Percentiles rank a stretch among this genome's conserved stretches.
Evolutionary conservation across 2,329 filamentous ascomycete species (phyloP).

Genomic region (Zasmidium citrigriseum): DNA sequence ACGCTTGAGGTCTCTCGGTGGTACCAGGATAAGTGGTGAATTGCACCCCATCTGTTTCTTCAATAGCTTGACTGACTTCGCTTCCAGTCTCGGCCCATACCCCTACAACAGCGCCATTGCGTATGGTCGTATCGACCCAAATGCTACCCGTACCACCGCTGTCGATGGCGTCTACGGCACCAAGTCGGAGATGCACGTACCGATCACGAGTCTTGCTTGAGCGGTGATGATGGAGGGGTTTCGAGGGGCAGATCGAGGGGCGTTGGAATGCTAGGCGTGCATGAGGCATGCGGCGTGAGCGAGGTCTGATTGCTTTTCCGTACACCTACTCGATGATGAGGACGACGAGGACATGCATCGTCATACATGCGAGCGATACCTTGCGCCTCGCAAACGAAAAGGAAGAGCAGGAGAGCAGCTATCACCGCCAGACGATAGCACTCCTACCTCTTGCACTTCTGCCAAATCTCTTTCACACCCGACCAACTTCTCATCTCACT

Average conservation of each 20-base stretch:
- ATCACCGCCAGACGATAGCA: too few relatives aligned
- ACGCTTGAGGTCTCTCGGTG: conserved; percentile 21
- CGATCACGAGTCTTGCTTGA: conserved; percentile 19
- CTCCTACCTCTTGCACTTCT: too few relatives aligned
- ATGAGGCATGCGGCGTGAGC: neutral
- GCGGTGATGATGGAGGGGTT: neutral
- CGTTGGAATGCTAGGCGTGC: neutral
- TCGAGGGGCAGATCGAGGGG: neutral
- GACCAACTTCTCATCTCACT: too few relatives aligned
- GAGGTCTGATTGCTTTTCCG: neutral
- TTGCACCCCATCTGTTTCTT: neutral
- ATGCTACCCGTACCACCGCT: conserved; percentile 15
- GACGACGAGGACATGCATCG: neutral
- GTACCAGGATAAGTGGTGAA: conserved; percentile 27
- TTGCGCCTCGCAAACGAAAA: too few relatives aligned
- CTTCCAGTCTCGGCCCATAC: conserved; percentile 16
- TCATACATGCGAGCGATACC: neutral
- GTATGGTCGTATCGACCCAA: conserved; percentile 18
- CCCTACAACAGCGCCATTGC: conserved; percentile 27
- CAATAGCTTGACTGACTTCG: conserved; percentile 2
- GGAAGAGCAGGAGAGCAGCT: too few relatives aligned
- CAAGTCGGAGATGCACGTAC: conserved; percentile 17
- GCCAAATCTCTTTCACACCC: too few relatives aligned
- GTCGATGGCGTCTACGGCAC: conserved; percentile 16
- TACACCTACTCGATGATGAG: neutral